Conservation (phyloP, 2,329 filamentous ascomycete genomes). For the Fusarium piperis region DNA sequence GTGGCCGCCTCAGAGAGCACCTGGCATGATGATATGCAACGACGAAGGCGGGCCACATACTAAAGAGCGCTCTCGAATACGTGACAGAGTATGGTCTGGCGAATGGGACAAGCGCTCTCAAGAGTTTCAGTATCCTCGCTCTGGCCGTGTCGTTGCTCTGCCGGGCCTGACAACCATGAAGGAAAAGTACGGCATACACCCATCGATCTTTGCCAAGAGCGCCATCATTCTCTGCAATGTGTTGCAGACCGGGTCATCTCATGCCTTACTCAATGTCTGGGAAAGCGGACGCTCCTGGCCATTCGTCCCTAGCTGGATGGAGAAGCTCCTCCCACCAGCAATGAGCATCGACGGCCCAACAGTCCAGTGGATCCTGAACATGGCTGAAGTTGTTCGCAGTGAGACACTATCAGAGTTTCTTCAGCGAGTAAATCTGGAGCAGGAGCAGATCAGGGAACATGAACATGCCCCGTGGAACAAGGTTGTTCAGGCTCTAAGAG, state of each 20-base stretch:
- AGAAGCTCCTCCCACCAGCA: constrained; percentile 46
- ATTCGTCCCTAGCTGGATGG: constrained; percentile 50
- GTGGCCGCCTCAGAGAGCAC: constrained; percentile 47
- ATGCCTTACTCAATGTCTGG: constrained; percentile 49
- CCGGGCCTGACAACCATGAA: constrained; percentile 38
- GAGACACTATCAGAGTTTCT: constrained; percentile 46
- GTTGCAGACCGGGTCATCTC: constrained; percentile 43
- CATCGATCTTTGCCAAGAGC: constrained; percentile 45
- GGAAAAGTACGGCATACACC: constrained; percentile 31
- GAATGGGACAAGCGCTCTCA: constrained; percentile 39
- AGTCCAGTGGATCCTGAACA: constrained; percentile 49
- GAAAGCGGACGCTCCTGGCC: constrained; percentile 50
- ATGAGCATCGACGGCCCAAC: constrained; percentile 52
- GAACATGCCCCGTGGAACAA: constrained; percentile 49
- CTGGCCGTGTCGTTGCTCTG: constrained; percentile 44
- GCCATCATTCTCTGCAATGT: constrained; percentile 49
- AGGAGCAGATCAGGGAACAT: constrained; percentile 38
- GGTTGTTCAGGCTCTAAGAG: constrained; percentile 44
- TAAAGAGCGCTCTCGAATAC: constrained; percentile 30
- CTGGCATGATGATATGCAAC: constrained; percentile 48
- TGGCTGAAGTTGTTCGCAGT: constrained; percentile 37
- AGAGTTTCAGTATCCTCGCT: constrained; percentile 45
- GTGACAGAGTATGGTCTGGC: constrained; percentile 43
- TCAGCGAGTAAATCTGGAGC: constrained; percentile 39
- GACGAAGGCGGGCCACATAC: constrained; percentile 37